phyloP scores from a whole-genome alignment of 73 alveolate genomes.

The Paramecium bursaria region DNA sequence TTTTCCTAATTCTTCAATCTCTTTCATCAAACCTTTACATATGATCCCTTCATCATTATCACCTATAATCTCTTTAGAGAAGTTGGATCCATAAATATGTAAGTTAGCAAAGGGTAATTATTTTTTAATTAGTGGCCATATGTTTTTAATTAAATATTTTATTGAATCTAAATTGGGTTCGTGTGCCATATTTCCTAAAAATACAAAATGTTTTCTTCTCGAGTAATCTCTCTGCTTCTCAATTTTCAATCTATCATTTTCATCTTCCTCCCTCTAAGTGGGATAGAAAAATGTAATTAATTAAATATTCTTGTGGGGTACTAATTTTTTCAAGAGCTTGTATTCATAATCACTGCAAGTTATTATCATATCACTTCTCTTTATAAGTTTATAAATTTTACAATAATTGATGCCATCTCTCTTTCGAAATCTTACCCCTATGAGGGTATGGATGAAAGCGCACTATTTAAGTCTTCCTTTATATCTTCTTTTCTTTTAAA shows the following conservation, averaged over 20 bases:
- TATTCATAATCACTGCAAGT: slow-evolving; percentile 62
- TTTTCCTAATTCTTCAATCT: slow-evolving; percentile 58
- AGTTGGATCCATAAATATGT: slow-evolving; percentile 73
- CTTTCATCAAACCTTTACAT: slow-evolving; percentile 69
- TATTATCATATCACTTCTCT: slow-evolving; percentile 51
- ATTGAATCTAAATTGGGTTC: slow-evolving; percentile 71
- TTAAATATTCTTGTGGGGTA: slow-evolving; percentile 28
- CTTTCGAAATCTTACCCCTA: slow-evolving; percentile 62
- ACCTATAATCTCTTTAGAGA: slow-evolving; percentile 45
- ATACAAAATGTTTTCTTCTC: slow-evolving; percentile 67
- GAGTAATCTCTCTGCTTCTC: not conserved
- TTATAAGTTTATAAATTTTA: not conserved
- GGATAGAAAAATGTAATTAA: slow-evolving; percentile 64
- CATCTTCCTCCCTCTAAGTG: slow-evolving; percentile 32
- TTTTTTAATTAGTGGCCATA: slow-evolving; percentile 71
- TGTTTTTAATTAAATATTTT: slow-evolving; percentile 45
- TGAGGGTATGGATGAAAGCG: not conserved
- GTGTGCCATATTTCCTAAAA: slow-evolving; percentile 74
- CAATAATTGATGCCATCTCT: slow-evolving; percentile 40
- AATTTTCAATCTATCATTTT: not conserved
- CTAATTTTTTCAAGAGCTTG: not conserved
- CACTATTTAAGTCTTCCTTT: not conserved
- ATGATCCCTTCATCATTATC: slow-evolving; percentile 46
- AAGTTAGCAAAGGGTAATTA: slow-evolving; percentile 61
- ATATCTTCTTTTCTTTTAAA: slow-evolving; percentile 23